Evolutionary conservation across 805 yeast species (phyloP).

Genomic region (Metschnikowia hibisci): DNA sequence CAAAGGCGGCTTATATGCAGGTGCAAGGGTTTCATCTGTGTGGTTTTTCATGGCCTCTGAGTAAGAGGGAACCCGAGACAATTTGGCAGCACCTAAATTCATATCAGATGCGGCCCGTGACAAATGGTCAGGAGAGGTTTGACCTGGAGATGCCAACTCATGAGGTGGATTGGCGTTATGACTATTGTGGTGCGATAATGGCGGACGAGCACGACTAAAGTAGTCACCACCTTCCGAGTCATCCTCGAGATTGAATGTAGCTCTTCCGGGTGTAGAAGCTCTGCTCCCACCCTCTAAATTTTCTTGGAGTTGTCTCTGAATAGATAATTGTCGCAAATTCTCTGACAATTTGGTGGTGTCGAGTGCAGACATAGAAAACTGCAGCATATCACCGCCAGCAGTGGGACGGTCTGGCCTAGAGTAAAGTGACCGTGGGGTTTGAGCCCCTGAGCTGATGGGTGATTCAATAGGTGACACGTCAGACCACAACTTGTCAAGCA

Average conservation of each 20-base stretch:
- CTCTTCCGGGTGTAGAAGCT: conserved; percentile 22
- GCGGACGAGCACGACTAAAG: conserved; percentile 20
- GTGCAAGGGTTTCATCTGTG: conserved; percentile 55
- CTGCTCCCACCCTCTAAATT: conserved; percentile 12
- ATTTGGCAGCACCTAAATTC: conserved; percentile 22
- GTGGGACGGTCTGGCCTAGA: conserved; percentile 7
- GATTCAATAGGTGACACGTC: conserved; percentile 53
- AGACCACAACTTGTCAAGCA: conserved; percentile 75
- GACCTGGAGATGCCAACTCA: conserved; percentile 33
- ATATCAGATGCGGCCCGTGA: conserved; percentile 55
- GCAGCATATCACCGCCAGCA: conserved; percentile 16
- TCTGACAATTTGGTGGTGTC: conserved; percentile 45
- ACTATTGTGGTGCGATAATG: conserved; percentile 5
- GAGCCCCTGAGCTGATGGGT: conserved; percentile 41
- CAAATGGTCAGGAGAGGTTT: conserved; percentile 54
- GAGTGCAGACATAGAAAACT: conserved; percentile 34
- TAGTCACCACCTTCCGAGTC: conserved; percentile 30
- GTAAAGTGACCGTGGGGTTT: conserved; percentile 31
- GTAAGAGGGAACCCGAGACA: conserved; percentile 78
- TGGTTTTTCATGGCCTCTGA: conserved; percentile 66
- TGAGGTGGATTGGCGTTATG: not conserved
- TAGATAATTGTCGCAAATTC: conserved; percentile 48
- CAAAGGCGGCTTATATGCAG: conserved; percentile 59
- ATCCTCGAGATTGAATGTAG: conserved; percentile 34
- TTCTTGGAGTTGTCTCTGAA: conserved; percentile 45